Conservation (phyloP, 352 stramenopile genomes). For the Bremia lactucae region DNA sequence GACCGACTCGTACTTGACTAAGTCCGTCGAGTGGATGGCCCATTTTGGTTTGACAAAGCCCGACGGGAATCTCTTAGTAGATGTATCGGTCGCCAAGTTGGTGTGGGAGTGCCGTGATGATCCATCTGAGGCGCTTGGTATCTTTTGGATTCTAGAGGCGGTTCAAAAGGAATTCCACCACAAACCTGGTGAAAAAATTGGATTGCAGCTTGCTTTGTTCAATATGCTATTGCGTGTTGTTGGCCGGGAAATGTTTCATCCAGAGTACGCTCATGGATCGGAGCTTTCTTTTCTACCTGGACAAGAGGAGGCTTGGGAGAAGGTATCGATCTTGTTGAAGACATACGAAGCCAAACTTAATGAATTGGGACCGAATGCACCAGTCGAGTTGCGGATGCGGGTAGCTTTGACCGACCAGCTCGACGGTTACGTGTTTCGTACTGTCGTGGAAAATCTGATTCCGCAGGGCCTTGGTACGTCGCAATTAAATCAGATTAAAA, state of each 20-base stretch:
- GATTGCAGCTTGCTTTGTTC: slow-evolving; percentile 69
- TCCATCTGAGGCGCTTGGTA: slow-evolving; percentile 57
- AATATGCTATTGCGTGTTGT: slow-evolving; percentile 83
- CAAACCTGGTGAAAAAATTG: slow-evolving; percentile 77
- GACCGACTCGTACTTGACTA: slow-evolving; percentile 75
- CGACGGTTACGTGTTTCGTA: slow-evolving; percentile 82
- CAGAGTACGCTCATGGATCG: slow-evolving; percentile 51
- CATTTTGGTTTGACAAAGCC: slow-evolving; percentile 75
- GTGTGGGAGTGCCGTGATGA: slow-evolving; percentile 83
- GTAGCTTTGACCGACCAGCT: slow-evolving; percentile 63
- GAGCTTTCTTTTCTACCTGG: slow-evolving; percentile 52
- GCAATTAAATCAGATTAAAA: slow-evolving; percentile 84
- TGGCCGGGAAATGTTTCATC: slow-evolving; percentile 64
- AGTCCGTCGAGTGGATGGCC: slow-evolving; percentile 86
- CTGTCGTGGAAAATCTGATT: slow-evolving; percentile 82
- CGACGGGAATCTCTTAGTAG: slow-evolving; percentile 59
- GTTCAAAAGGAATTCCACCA: slow-evolving; percentile 81
- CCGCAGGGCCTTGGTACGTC: slow-evolving; percentile 64
- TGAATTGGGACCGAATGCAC: slow-evolving; percentile 47
- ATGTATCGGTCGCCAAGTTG: slow-evolving; percentile 65
- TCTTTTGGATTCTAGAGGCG: slow-evolving; percentile 69
- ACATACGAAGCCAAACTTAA: slow-evolving; percentile 69
- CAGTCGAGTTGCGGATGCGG: slow-evolving; percentile 53
- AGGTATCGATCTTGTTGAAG: slow-evolving; percentile 48
- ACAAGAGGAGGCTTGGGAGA: slow-evolving; percentile 69